Percentiles rank a stretch among this genome's conserved stretches.
Evolutionary conservation across 306 rosid genomes (phyloP).

Genomic region (Albizia julibrissin): DNA sequence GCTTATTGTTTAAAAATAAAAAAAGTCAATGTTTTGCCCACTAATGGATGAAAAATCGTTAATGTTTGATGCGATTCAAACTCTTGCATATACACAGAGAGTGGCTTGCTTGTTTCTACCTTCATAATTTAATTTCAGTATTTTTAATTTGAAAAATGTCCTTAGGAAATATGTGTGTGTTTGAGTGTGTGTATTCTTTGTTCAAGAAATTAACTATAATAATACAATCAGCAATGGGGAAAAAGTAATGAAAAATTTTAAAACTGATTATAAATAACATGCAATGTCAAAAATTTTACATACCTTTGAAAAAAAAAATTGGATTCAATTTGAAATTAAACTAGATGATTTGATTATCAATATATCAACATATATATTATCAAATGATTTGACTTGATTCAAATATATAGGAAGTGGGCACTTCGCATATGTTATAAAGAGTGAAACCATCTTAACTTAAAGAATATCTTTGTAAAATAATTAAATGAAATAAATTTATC

Average conservation of each 20-base stretch:
- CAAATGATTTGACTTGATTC: background rate
- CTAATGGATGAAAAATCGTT: background rate
- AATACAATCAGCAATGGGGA: background rate
- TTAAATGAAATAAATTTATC: background rate
- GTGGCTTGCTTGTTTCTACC: background rate
- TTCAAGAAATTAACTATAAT: too few relatives aligned
- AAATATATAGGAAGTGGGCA: background rate
- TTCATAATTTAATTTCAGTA: background rate
- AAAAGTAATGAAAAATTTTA: background rate
- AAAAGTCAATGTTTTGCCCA: conserved; percentile 4
- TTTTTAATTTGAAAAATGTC: background rate
- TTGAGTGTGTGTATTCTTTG: too few relatives aligned
- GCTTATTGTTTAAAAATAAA: background rate
- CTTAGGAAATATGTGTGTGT: background rate
- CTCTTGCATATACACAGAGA: background rate
- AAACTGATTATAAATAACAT: background rate
- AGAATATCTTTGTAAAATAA: background rate
- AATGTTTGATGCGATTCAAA: conserved; percentile 15
- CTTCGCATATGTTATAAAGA: too few relatives aligned
- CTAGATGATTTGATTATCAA: too few relatives aligned
- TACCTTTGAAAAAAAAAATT: background rate
- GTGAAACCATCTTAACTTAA: too few relatives aligned
- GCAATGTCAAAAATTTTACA: background rate
- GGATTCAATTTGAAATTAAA: background rate
- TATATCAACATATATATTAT: too few relatives aligned